Evolutionary conservation across 805 yeast species (phyloP).

Genomic region (Starmerella sirachaensis): DNA sequence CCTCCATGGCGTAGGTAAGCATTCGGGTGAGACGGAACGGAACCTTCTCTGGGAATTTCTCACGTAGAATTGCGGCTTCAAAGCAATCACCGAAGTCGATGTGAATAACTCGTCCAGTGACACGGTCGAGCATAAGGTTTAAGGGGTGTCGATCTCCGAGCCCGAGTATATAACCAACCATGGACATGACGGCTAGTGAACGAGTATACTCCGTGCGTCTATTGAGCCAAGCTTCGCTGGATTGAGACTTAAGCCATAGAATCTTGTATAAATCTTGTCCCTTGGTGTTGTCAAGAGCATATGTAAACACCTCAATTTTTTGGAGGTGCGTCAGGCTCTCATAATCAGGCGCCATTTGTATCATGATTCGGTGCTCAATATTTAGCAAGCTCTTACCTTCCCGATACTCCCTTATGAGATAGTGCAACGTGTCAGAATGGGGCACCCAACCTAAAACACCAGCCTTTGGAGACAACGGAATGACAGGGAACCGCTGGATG

Average conservation of each 20-base stretch:
- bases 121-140: conserved; percentile 84
- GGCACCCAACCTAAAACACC: conserved; percentile 97
- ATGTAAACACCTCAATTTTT: conserved; percentile 92
- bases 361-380: conserved; percentile 89
- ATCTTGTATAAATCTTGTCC: conserved; percentile 95
- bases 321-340: conserved; percentile 79
- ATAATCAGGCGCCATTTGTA: conserved; percentile 96
- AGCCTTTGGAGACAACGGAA: conserved; percentile 93
- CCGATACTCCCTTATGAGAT: conserved; percentile 79
- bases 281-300: conserved; percentile 86
- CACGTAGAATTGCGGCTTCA: conserved; percentile 93
- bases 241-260: conserved; percentile 87
- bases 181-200: conserved; percentile 95
- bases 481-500: conserved; percentile 84
- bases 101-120: conserved; percentile 91
- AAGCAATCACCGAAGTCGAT: conserved; percentile 99
- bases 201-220: conserved; percentile 93
- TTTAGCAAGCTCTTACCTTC: conserved; percentile 81
- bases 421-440: conserved; percentile 93
- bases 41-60: conserved; percentile 95
- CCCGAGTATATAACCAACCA: conserved; percentile 95
- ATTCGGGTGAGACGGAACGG: conserved; percentile 94
- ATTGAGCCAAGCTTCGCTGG: conserved; percentile 96
- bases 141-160: conserved; percentile 98
- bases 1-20: conserved; percentile 98